These are phyloP conservation scores for Xerophyta viscosa DNA, from an alignment of 106 monocot genomes.

Conservation along the genomic window DNA sequence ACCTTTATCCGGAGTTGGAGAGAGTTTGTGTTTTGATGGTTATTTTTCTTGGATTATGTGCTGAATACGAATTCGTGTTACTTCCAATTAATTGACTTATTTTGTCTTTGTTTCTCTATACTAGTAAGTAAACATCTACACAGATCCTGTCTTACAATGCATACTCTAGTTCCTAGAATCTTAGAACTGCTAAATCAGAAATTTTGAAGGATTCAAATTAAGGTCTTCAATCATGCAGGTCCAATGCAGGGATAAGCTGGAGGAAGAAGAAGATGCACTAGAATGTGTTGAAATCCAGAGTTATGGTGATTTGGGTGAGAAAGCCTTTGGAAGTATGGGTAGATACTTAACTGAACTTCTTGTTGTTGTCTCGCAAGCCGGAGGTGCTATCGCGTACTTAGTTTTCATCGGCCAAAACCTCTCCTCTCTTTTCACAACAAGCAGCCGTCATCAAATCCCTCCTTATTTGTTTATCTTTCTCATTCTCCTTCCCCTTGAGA, in stretches of 20 bases:
- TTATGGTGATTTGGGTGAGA: slow-evolving; percentile 80
- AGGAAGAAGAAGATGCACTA: slow-evolving; percentile 36
- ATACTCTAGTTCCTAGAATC: no score
- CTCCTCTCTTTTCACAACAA: slow-evolving; percentile 38
- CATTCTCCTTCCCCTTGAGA: slow-evolving; percentile 63
- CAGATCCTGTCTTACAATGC: no score
- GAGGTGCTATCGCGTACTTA: slow-evolving; percentile 79
- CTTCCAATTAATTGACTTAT: no score
- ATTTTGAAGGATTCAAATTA: background rate
- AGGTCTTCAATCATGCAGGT: slow-evolving; percentile 25
- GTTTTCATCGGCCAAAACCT: slow-evolving; percentile 93
- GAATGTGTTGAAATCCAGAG: slow-evolving; percentile 19
- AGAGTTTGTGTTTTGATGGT: no score
- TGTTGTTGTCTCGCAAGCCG: slow-evolving; percentile 68
- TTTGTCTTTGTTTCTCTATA: no score
- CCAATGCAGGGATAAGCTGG: slow-evolving; percentile 63
- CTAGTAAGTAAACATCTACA: no score
- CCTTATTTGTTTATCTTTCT: slow-evolving; percentile 60
- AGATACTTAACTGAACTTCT: slow-evolving; percentile 70
- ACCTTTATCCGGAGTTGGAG: no score
- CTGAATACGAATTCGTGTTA: no score
- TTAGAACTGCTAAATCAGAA: no score
- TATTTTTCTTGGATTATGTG: no score
- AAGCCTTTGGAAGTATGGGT: slow-evolving; percentile 60
- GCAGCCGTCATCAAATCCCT: slow-evolving; percentile 9